Base-by-base conservation (phyloP, 176 grass and related monocot genomes). In the Cenchrus americanus region DNA sequence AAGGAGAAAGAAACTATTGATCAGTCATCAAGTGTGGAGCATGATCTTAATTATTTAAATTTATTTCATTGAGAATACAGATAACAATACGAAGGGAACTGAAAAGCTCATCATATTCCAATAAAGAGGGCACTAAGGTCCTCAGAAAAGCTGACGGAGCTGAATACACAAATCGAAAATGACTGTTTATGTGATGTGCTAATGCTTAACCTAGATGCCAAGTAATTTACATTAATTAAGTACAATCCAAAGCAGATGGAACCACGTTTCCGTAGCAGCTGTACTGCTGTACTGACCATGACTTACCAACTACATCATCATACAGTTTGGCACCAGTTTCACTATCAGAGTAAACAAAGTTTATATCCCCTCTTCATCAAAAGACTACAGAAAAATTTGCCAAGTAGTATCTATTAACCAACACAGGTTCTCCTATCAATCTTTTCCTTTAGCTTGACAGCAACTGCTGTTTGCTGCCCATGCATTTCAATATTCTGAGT, bases 261-360 rank as follows among this genome's bases (percentile, higher is more conserved):
- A 61, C n/a, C 10, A 12, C 23, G 58, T 72, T 83, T 88, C 4
- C 69, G 12, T 7, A 70, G 14, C 48, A 74, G 60, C 57, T 80
- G 34, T 37, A 37, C 34, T 37, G 34, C 34, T 37, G 47, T 69
- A 51, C 23, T 14, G 21, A 55, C 17, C 8, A 74, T 40, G 18
- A 79, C 21, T 41, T 49, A 46, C 47, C 58, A 78, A 74, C 44
- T 48, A 69, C 61, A 69, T 76, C 5, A 10, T 52, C 10, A 62
- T 54, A 70, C 52, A 24, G n/a, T 61, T 8, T 54, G 42, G 23
- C 37, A 76, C 1, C 47, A 18, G 14, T 76, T 41, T 70, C 13
- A 44, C 32, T 34, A 42, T 47, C 15, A 52, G 41, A 1, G 66
- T 53, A 77, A 8, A 30, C 30, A 70, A 43, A 7, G 8, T 32